Evolutionary conservation across 202 grass and related monocot species (phyloP).

Genomic region (Schoenoplectus tabernaemontani): DNA sequence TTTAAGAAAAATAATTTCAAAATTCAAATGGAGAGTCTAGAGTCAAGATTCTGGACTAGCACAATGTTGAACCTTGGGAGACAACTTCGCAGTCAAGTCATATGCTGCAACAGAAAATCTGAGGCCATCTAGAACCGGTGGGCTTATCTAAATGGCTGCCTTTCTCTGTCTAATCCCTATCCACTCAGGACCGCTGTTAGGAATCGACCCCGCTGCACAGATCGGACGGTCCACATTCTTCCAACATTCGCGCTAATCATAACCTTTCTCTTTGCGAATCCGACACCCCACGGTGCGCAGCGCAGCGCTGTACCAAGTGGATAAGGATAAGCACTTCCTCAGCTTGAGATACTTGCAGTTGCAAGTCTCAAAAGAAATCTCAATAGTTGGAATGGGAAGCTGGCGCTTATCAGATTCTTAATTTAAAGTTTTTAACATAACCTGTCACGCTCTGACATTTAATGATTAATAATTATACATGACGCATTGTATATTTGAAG

Average conservation of each 20-base stretch:
- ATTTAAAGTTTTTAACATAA: background rate
- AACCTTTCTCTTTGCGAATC: background rate
- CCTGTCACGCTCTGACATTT: background rate
- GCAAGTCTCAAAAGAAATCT: too few relatives aligned
- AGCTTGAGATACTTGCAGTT: background rate
- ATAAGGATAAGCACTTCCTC: background rate
- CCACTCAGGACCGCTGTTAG: background rate
- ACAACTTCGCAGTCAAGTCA: background rate
- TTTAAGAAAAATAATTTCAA: background rate
- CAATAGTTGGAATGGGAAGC: background rate
- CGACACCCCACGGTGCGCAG: background rate
- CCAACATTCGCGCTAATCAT: background rate
- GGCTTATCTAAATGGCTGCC: slow-evolving; percentile 2
- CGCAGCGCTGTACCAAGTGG: background rate
- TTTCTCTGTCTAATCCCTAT: background rate
- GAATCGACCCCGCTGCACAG: background rate
- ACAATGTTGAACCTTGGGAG: background rate
- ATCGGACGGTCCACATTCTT: background rate
- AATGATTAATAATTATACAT: background rate
- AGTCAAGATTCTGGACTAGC: background rate
- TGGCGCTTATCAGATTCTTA: background rate
- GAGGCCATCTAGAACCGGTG: background rate
- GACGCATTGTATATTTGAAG: background rate
- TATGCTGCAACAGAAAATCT: background rate
- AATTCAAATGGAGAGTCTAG: background rate